Evolutionary conservation across 1,284 basidiomycete genomes (phyloP).

Genomic region (Cystobasidium pallidum): DNA sequence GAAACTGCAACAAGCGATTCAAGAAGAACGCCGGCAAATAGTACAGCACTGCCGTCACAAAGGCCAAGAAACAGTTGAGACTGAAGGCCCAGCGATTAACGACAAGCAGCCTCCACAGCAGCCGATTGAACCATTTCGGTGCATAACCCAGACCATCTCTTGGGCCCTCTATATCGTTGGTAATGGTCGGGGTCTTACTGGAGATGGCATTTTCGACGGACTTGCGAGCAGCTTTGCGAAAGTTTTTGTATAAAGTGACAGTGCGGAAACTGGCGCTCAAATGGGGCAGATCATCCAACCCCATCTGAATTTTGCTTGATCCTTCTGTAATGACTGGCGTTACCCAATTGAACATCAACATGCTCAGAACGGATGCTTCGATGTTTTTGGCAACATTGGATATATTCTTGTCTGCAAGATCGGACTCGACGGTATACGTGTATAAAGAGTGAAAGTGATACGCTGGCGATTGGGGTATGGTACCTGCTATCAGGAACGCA

Average conservation of each 20-base stretch:
- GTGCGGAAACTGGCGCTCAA: conserved; percentile 48
- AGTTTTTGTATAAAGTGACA: conserved; percentile 43
- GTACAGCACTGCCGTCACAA: conserved; percentile 62
- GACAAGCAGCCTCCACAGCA: conserved; percentile 56
- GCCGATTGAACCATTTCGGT: conserved; percentile 47
- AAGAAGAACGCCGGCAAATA: conserved; percentile 79
- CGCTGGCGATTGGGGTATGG: conserved; percentile 70
- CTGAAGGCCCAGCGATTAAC: conserved; percentile 56
- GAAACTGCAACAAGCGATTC: conserved; percentile 69
- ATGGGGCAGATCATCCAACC: conserved; percentile 47
- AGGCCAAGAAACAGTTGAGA: conserved; percentile 49
- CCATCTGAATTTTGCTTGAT: conserved; percentile 39
- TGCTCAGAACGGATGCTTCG: conserved; percentile 46
- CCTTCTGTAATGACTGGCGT: conserved; percentile 46
- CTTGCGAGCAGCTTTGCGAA: conserved; percentile 17
- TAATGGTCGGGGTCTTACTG: conserved; percentile 30
- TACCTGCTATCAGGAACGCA: conserved; percentile 62
- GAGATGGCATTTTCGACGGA: conserved; percentile 26
- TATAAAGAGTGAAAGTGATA: conserved; percentile 70
- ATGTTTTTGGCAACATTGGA: conserved; percentile 61
- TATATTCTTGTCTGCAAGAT: conserved; percentile 20
- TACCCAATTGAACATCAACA: conserved; percentile 50
- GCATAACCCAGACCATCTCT: conserved; percentile 40
- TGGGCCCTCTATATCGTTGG: conserved; percentile 5
- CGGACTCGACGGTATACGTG: conserved; percentile 65